A percentile compares a stretch with the other conserved stretches of the same genome.
phyloP scores from a whole-genome alignment of 352 stramenopile genomes.

The Paralagenidium karlingii region DNA sequence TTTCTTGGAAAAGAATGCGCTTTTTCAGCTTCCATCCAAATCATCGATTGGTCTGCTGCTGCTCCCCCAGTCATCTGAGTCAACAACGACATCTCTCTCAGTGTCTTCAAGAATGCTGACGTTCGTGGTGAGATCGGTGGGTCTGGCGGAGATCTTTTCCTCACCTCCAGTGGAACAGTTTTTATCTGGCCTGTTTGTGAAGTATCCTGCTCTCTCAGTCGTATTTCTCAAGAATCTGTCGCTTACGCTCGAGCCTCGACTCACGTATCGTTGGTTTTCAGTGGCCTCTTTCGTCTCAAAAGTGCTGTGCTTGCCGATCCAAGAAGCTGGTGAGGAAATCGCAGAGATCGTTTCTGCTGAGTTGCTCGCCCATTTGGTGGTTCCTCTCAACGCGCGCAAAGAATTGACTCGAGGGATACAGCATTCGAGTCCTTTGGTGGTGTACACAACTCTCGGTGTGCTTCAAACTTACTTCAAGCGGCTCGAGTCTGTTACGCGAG shows the following conservation, averaged over 20 bases:
- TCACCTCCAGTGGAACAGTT: slow-evolving; percentile 31
- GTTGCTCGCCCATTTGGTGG: slow-evolving; percentile 38
- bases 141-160: slow-evolving; percentile 44
- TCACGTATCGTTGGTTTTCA: slow-evolving; percentile 68
- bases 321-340: neutral
- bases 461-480: slow-evolving; percentile 34
- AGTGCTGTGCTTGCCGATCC: slow-evolving; percentile 26
- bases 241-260: slow-evolving; percentile 46
- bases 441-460: slow-evolving; percentile 59
- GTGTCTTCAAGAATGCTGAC: slow-evolving; percentile 41
- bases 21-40: slow-evolving; percentile 7
- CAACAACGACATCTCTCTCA: no score
- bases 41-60: neutral
- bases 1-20: slow-evolving; percentile 38
- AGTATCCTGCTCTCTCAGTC: slow-evolving; percentile 43
- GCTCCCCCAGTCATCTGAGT: neutral
- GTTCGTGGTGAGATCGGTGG: slow-evolving; percentile 43
- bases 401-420: slow-evolving; percentile 73
- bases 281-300: slow-evolving; percentile 57
- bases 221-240: slow-evolving; percentile 46
- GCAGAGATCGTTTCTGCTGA: slow-evolving; percentile 13
- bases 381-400: slow-evolving; percentile 59
- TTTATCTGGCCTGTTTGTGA: slow-evolving; percentile 34
- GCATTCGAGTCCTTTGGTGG: slow-evolving; percentile 54
- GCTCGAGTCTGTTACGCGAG: slow-evolving; percentile 31